Percentiles rank a stretch among this genome's conserved stretches.
Conservation (phyloP, 306 rosid genomes). For the Prunus dulcis region DNA sequence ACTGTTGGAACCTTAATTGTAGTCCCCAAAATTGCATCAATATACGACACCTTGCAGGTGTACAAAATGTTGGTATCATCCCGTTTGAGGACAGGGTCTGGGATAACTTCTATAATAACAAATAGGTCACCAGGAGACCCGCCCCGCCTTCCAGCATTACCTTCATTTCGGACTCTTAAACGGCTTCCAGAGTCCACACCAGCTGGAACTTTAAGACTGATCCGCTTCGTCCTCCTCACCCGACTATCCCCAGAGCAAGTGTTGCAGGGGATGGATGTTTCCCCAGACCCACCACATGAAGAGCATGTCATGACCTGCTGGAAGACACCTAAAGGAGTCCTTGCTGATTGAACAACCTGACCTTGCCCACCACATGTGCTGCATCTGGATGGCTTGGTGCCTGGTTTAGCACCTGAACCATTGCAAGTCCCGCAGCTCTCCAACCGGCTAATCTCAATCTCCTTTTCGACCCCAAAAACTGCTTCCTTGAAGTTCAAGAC, state of each 20-base stretch:
- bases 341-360: conserved; percentile 79
- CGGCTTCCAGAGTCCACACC: conserved; percentile 99
- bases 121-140: conserved; percentile 94
- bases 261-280: conserved; percentile 79
- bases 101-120: conserved; percentile 80
- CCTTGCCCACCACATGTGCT: conserved; percentile 98
- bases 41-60: conserved; percentile 82
- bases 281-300: conserved; percentile 85
- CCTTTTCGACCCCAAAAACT: conserved; percentile 91
- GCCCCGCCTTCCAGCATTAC: conserved; percentile 87
- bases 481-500: conserved; percentile 92
- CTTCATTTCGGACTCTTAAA: conserved; percentile 91
- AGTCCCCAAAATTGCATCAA: conserved; percentile 91
- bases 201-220: conserved; percentile 92
- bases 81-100: conserved; percentile 89
- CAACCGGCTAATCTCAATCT: conserved; percentile 79
- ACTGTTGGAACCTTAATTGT: conserved; percentile 87
- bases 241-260: conserved; percentile 97
- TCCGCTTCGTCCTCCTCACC: conserved; percentile 84
- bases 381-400: conserved; percentile 77
- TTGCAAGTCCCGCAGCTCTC: conserved; percentile 92
- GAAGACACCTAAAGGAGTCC: conserved; percentile 95
- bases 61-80: conserved; percentile 89
- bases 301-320: conserved; percentile 99
- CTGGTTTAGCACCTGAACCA: conserved; percentile 96